Evolutionary conservation across 768 basidiomycete genomes (phyloP).

Genomic region (Suillus brevipes): DNA sequence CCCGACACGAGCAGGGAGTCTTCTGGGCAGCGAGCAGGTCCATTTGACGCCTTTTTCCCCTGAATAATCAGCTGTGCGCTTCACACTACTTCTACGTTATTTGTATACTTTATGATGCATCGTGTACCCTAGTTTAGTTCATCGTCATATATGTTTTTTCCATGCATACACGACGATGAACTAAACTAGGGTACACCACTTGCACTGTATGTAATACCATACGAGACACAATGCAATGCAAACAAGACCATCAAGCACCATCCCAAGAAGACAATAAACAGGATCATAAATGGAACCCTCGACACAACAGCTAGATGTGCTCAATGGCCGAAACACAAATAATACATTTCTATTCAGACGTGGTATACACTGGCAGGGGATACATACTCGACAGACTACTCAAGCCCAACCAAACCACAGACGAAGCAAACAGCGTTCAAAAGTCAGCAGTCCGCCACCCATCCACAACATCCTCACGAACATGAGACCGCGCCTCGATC

Average conservation of each 20-base stretch:
- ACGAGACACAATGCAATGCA: too few species aligned
- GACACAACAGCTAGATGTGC: neutral
- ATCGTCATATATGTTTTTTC: too few species aligned
- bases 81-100: neutral
- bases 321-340: neutral
- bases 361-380: neutral
- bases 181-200: too few species aligned
- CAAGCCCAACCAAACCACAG: neutral
- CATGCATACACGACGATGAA: too few species aligned
- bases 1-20: constrained; percentile 33
- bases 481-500: neutral
- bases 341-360: neutral
- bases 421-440: neutral
- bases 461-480: neutral
- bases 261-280: too few species aligned
- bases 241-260: too few species aligned
- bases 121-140: too few species aligned
- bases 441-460: neutral
- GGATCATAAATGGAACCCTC: too few species aligned
- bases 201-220: too few species aligned
- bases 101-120: constrained; percentile 4
- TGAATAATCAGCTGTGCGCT: constrained; percentile 9
- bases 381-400: neutral
- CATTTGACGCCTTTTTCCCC: constrained; percentile 53
- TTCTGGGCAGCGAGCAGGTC: constrained; percentile 17